Evolutionary conservation across 73 alveolate genomes (phyloP).

Genomic region (Uronychia binucleata): DNA sequence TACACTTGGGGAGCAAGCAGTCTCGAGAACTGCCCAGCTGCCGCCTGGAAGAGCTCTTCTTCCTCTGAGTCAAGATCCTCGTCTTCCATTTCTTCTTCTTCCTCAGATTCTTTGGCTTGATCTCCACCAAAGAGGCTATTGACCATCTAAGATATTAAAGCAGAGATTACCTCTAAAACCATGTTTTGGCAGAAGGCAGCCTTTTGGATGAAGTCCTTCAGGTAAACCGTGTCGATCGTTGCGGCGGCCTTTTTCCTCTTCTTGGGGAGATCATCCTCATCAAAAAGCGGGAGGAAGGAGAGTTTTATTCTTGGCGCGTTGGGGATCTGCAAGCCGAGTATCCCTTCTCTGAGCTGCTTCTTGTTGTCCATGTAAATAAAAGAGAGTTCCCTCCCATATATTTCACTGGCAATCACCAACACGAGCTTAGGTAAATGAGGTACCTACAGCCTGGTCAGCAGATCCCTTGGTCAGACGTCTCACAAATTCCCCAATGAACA

Average conservation of each 20-base stretch:
- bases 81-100: background rate
- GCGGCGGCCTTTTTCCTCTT: background rate
- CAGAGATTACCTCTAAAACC: background rate
- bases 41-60: background rate
- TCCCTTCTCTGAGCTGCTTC: background rate
- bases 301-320: background rate
- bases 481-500: constrained; percentile 1
- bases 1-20: background rate
- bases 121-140: background rate
- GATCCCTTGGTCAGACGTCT: background rate
- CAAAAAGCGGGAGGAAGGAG: background rate
- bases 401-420: background rate
- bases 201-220: background rate
- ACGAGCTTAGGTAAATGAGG: background rate
- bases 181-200: background rate
- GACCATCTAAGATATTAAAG: background rate
- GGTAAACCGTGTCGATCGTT: background rate
- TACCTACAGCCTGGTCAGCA: background rate
- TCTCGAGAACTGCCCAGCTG: background rate
- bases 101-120: background rate
- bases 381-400: background rate
- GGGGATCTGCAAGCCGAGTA: background rate
- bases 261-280: background rate
- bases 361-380: background rate
- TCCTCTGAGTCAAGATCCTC: background rate